These are phyloP conservation scores for Globisporangium ultimum DNA, from an alignment of 352 stramenopile genomes.

Conservation along the genomic window DNA sequence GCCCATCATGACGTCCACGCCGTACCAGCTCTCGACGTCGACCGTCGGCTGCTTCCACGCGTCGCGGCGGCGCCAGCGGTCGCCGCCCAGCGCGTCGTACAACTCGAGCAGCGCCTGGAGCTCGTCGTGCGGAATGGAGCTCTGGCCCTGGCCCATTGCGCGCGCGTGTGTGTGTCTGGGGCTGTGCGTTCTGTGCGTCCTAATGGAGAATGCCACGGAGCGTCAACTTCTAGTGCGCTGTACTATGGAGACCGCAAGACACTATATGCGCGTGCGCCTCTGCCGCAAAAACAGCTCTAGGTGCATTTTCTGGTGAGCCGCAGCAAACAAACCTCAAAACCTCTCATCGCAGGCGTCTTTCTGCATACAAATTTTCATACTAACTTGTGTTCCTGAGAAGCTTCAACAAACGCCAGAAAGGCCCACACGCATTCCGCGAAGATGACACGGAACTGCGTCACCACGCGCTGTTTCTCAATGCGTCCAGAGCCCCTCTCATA, in stretches of 20 bases:
- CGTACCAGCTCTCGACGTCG: constrained; percentile 80
- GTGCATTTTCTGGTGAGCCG: too few species aligned
- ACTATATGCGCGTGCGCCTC: background rate
- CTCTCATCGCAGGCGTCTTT: too few species aligned
- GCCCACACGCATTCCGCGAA: too few species aligned
- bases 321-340: too few species aligned
- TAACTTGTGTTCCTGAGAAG: too few species aligned
- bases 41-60: constrained; percentile 70
- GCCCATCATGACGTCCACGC: constrained; percentile 63
- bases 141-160: constrained; percentile 78
- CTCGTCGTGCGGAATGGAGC: constrained; percentile 67
- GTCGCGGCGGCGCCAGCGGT: constrained; percentile 68
- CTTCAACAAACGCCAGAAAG: too few species aligned
- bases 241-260: background rate
- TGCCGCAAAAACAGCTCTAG: background rate
- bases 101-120: constrained; percentile 65
- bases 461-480: background rate
- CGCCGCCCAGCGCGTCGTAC: constrained; percentile 63
- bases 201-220: background rate
- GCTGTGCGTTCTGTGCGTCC: background rate
- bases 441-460: background rate
- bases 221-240: background rate
- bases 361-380: too few species aligned
- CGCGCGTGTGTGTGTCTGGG: background rate
- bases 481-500: background rate